Evolutionary conservation across 2,329 filamentous ascomycete genomes (phyloP), one percentile per base, ranked within the genome.

Genomic region (Calonectria pauciramosa): DNA sequence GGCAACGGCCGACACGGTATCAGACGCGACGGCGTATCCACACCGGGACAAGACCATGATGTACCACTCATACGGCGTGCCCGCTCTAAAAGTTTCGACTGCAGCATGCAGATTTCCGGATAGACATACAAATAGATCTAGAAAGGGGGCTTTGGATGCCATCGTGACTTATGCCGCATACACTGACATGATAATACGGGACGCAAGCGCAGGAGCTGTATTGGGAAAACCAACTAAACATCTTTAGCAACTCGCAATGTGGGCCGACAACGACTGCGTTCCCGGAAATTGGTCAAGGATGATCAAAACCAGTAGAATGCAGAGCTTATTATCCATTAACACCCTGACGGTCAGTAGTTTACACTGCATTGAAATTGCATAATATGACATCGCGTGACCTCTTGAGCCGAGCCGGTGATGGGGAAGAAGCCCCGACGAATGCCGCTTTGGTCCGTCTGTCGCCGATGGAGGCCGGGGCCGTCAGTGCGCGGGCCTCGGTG

Each of bases 1-100:
- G 13, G 91, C 91, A 16, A 87, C 91, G 66, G 88, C 87, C 77
- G 91, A 93, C 72, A 84, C 90, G 1, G 83, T 91, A 0, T 81
- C 82, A 74, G 86, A 92, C 77, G 89, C 88, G 13, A 93, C 92
- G 0, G 89, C 91, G 10, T 94, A 92, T 79, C 88, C 89, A 0
- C 92, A 94, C 79, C 89, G 93, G 60, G 90, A 94, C 85, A 91
- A 91, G 76, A 78, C 93, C 51, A 89, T 93, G 83, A 93, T 92
- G 84, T 89, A 92, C 80, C 91, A 94, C 80, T 90, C 89, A 0
- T 93, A 93, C 79, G 90, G 87, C 11, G 80, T 93, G 56, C 90
- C 89, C 23, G 78, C 91, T 0, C 84, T 86, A 0, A 83, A 83
- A 1, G 80, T 92, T 18, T 86, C 85, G 1, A 75, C 85, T n/a